Conservation (phyloP, 2,329 filamentous ascomycete genomes). For the Lanzia echinophila region DNA sequence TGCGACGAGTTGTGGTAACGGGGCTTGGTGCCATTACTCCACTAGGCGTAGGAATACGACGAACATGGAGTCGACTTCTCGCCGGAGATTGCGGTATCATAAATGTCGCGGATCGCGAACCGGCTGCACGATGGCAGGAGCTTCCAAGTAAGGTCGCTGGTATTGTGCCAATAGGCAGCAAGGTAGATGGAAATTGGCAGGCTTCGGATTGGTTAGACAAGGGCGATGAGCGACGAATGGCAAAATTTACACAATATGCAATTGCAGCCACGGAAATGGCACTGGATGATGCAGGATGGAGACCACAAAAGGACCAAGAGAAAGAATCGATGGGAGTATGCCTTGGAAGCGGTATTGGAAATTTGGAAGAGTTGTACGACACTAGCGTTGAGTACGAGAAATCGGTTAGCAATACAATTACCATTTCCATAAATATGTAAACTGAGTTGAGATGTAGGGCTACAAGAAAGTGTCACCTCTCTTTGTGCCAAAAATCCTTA, state of each 20-base stretch:
- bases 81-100: constrained; percentile 74
- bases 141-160: constrained; percentile 83
- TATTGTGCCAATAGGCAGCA: constrained; percentile 58
- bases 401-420: constrained; percentile 43
- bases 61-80: constrained; percentile 75
- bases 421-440: constrained; percentile 3
- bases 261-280: constrained; percentile 83
- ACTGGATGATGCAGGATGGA: constrained; percentile 74
- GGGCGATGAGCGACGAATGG: constrained; percentile 67
- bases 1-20: constrained; percentile 72
- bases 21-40: constrained; percentile 78
- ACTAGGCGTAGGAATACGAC: constrained; percentile 69
- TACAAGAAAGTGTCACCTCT: constrained; percentile 89
- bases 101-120: constrained; percentile 55
- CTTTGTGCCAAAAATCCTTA: constrained; percentile 87
- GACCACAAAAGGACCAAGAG: constrained; percentile 42
- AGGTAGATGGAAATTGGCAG: constrained; percentile 41
- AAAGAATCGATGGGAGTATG: constrained; percentile 80
- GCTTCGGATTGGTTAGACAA: constrained; percentile 47
- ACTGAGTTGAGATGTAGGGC: constrained; percentile 48
- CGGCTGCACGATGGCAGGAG: constrained; percentile 48
- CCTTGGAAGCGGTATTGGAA: constrained; percentile 91
- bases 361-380: constrained; percentile 81
- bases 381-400: constrained; percentile 71
- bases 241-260: constrained; percentile 87